Evolutionary conservation across 192 early-diverging fungal species (phyloP).

Genomic region (Entomortierella beljakovae): DNA sequence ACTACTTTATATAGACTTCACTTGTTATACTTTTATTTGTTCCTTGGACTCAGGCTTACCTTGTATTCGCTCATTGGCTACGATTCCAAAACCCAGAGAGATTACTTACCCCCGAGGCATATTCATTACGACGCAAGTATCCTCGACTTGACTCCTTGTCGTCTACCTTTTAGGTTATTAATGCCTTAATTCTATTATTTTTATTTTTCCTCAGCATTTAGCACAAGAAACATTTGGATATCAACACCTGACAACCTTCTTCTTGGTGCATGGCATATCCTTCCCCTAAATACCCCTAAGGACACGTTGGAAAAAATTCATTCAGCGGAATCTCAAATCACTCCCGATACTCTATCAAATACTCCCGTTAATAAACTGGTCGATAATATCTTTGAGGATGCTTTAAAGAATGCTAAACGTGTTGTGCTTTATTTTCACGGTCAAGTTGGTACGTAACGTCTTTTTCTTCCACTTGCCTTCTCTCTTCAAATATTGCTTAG

Average conservation of each 20-base stretch:
- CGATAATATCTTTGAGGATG: slow-evolving; percentile 35
- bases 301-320: slow-evolving; percentile 21
- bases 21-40: slow-evolving; percentile 45
- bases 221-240: slow-evolving; percentile 39
- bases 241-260: slow-evolving; percentile 32
- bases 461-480: not conserved
- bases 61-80: slow-evolving; percentile 51
- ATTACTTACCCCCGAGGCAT: slow-evolving; percentile 44
- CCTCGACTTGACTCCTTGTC: not conserved
- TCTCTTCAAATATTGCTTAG: not conserved
- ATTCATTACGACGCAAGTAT: slow-evolving; percentile 29
- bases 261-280: slow-evolving; percentile 42
- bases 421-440: slow-evolving; percentile 54
- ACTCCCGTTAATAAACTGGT: not conserved
- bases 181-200: not conserved
- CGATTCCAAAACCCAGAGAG: slow-evolving; percentile 39
- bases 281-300: slow-evolving; percentile 7
- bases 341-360: not conserved
- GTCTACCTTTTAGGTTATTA: not conserved
- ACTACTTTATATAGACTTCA: slow-evolving; percentile 18
- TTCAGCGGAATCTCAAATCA: slow-evolving; percentile 3
- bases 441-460: slow-evolving; percentile 33
- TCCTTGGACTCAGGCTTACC: slow-evolving; percentile 52
- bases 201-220: slow-evolving; percentile 23
- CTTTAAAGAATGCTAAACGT: slow-evolving; percentile 20